Evolutionary conservation across 2,329 filamentous ascomycete genomes (phyloP).

Genomic region (Calonectria hongkongensis): DNA sequence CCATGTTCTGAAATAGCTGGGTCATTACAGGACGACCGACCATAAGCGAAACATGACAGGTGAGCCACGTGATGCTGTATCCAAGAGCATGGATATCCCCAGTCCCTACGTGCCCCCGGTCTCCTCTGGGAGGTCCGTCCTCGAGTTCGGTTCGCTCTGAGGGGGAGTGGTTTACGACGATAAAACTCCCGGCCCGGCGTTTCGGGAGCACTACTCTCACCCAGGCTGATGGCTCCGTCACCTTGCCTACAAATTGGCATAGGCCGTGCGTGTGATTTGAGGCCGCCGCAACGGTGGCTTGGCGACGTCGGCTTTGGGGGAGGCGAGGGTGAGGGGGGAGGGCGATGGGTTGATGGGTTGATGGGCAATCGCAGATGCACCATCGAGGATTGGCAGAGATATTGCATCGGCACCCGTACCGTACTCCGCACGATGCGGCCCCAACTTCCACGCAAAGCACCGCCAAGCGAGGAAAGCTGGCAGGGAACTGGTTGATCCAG

Average conservation of each 20-base stretch:
- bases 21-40: constrained; percentile 16
- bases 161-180: constrained; percentile 28
- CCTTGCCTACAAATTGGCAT: background rate
- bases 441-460: constrained; percentile 16
- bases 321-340: background rate
- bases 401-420: constrained; percentile 15
- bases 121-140: constrained; percentile 33
- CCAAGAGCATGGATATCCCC: constrained; percentile 49
- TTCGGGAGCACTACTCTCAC: constrained; percentile 37
- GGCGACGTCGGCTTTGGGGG: background rate
- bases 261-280: constrained; percentile 16
- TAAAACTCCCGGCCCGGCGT: constrained; percentile 41
- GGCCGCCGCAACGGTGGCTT: background rate
- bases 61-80: constrained; percentile 37
- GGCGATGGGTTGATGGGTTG: background rate
- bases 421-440: constrained; percentile 23
- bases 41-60: constrained; percentile 1
- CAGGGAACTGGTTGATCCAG: constrained; percentile 25
- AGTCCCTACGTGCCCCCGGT: constrained; percentile 35
- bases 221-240: background rate
- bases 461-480: constrained; percentile 13
- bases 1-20: background rate
- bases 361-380: background rate
- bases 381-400: constrained; percentile 20
- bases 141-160: constrained; percentile 33